A percentile compares a stretch with the other conserved stretches of the same genome.
These are phyloP conservation scores for Russula abietina DNA, from an alignment of 768 basidiomycete genomes.

Conservation along the genomic window DNA sequence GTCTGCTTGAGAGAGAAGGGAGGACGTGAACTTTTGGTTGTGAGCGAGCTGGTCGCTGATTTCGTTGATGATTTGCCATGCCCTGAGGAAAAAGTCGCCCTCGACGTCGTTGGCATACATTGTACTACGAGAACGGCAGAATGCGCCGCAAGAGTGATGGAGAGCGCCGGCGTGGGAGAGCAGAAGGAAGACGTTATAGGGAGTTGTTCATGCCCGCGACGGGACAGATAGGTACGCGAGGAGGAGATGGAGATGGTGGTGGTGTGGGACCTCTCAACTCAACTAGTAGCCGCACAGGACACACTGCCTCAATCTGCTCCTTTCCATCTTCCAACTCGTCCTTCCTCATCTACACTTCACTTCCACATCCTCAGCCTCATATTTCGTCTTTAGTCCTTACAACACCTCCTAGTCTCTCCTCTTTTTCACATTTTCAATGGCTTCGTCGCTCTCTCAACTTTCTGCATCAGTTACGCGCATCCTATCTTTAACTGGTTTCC, in stretches of 20 bases:
- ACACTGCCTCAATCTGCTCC: not conserved
- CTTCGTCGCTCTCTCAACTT: conserved; percentile 69
- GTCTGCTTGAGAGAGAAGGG: conserved; percentile 39
- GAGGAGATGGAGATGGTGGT: not conserved
- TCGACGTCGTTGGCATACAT: conserved; percentile 22
- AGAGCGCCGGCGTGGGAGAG: conserved; percentile 15
- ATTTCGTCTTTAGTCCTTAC: conserved; percentile 7
- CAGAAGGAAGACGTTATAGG: not conserved
- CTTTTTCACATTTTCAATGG: conserved; percentile 40
- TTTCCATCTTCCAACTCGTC: conserved; percentile 1
- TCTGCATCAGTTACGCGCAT: conserved; percentile 96
- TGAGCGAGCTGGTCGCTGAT: conserved; percentile 39
- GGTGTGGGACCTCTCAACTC: not conserved
- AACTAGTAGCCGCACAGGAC: not conserved
- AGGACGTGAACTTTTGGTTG: conserved; percentile 38
- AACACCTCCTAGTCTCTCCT: conserved; percentile 16
- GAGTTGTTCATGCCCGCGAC: conserved; percentile 2
- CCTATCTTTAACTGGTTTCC: conserved; percentile 85
- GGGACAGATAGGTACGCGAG: not conserved
- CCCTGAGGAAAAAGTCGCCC: conserved; percentile 18
- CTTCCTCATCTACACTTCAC: conserved; percentile 10
- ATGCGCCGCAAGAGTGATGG: not conserved
- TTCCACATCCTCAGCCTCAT: conserved; percentile 13
- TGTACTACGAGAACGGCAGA: not conserved
- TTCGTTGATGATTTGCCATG: conserved; percentile 30